phyloP scores from a whole-genome alignment of 73 alveolate genomes.

The Blepharisma japonicum region DNA sequence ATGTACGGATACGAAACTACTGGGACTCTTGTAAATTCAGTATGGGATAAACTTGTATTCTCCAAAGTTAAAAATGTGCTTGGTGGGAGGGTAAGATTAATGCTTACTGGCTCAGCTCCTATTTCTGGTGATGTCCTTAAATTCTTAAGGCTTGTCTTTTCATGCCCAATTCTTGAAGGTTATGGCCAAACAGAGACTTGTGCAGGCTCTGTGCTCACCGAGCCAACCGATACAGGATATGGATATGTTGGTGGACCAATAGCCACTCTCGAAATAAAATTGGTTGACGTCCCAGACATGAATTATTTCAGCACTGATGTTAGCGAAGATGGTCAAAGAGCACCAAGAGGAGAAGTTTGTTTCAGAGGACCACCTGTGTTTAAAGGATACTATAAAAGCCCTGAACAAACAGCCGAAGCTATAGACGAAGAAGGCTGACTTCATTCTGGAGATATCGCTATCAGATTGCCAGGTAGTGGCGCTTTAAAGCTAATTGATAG shows the following conservation, averaged over 20 bases:
- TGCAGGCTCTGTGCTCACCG: slow-evolving; percentile 61
- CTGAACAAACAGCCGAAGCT: slow-evolving; percentile 70
- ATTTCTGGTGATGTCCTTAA: slow-evolving; percentile 69
- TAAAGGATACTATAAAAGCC: slow-evolving; percentile 72
- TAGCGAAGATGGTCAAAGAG: slow-evolving; percentile 62
- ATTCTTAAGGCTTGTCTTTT: slow-evolving; percentile 61
- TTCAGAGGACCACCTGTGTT: slow-evolving; percentile 79
- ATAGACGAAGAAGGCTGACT: slow-evolving; percentile 92
- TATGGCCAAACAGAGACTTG: slow-evolving; percentile 91
- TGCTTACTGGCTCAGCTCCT: slow-evolving; percentile 91
- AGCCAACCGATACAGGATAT: slow-evolving; percentile 55
- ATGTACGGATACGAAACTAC: slow-evolving; percentile 16
- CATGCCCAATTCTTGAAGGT: slow-evolving; percentile 79
- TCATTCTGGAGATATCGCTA: slow-evolving; percentile 88
- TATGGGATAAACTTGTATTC: slow-evolving; percentile 67
- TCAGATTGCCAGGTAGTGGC: slow-evolving; percentile 56
- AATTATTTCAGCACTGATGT: slow-evolving; percentile 73
- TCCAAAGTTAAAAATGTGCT: slow-evolving; percentile 60
- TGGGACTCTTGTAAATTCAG: slow-evolving; percentile 41
- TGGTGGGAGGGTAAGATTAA: slow-evolving; percentile 82
- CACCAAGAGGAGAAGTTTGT: slow-evolving; percentile 93
- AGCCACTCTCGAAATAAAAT: slow-evolving; percentile 64
- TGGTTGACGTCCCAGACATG: slow-evolving; percentile 87
- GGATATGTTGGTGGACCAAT: slow-evolving; percentile 88
- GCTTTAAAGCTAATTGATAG: slow-evolving; percentile 83